Base-by-base conservation (phyloP, 2,329 filamentous ascomycete genomes). In the Talaromyces sp. region DNA sequence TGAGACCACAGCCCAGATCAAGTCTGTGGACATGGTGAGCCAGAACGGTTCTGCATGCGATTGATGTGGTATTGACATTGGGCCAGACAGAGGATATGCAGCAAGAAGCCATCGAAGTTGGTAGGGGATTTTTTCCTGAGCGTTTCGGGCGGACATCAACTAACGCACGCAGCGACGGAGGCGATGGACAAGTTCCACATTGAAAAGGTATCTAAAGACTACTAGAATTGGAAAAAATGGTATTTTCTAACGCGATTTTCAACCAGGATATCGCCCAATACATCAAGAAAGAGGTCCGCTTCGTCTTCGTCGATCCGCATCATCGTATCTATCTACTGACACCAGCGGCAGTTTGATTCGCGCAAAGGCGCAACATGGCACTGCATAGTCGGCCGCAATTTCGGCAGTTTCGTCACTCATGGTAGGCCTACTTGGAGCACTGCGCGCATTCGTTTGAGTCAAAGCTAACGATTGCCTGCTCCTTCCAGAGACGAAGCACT, bases 351-450 rank as follows among this genome's bases (percentile, higher is more conserved):
- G 93, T 98, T 99, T 71, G 95, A 99, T 76, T 90, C 91, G 71
- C 89, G 93, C 74, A 97, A 97, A 81, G 95, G 95, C 38, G 93
- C 93, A 64, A 99, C 95, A 75, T 99, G 93, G 95, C 95, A 99
- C 80, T 99, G 95, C 80, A 97, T 99, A 68, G 95, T 99, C 35
- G 95, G 95, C 65, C 86, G 95, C 68, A 98, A 99, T 83, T 99
- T 99, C 80, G 95, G 95, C 69, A 98, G 93, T 80, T 99, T 98
- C 70, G 95, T 99, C 56, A 99, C 95, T 46, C 95, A 99, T 73
- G 93, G 93, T 96, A 84, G 63, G 85, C 51, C 19, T 29, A 27
- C 19, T 26, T n/a, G 43, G 43, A 50, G 24, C 13, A 50, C 24
- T 26, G 24, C 24, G 32, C 32, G 35, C 35, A 38, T 38, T 38